A percentile compares a stretch with the other conserved stretches of the same genome.
These are phyloP conservation scores for Pyrus hybrid DNA, from an alignment of 331 rosid genomes.

Conservation along the genomic window DNA sequence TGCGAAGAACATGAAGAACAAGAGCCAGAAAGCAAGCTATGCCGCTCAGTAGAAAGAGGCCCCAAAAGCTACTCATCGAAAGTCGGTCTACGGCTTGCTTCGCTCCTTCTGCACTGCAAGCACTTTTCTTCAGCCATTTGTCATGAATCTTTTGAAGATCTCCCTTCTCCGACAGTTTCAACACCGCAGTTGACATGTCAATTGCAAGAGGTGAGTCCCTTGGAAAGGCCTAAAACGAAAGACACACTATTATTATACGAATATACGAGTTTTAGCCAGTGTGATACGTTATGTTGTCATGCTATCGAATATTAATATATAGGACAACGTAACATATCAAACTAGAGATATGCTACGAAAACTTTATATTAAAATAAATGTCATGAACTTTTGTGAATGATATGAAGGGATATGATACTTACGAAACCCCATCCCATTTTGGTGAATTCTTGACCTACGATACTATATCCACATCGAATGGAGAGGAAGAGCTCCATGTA, in stretches of 20 bases:
- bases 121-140: constrained; percentile 56
- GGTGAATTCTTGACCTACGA: constrained; percentile 68
- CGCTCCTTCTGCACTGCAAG: constrained; percentile 55
- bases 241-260: background rate
- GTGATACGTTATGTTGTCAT: no score
- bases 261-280: no score
- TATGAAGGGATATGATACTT: constrained; percentile 7
- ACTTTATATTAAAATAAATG: no score
- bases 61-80: constrained; percentile 52
- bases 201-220: constrained; percentile 60
- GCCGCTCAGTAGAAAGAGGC: constrained; percentile 52
- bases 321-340: no score
- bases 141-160: constrained; percentile 57
- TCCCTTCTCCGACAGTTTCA: constrained; percentile 51
- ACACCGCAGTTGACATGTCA: constrained; percentile 51
- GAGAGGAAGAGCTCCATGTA: constrained; percentile 61
- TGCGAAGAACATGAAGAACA: constrained; percentile 9
- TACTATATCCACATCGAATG: constrained; percentile 47
- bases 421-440: constrained; percentile 79
- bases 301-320: no score
- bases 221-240: constrained; percentile 34
- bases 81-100: constrained; percentile 47
- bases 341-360: no score
- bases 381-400: background rate
- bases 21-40: constrained; percentile 1